Percentiles rank a stretch among this genome's conserved stretches.
Evolutionary conservation across 805 yeast species (phyloP).

Genomic region (Metschnikowia kunwiensis): DNA sequence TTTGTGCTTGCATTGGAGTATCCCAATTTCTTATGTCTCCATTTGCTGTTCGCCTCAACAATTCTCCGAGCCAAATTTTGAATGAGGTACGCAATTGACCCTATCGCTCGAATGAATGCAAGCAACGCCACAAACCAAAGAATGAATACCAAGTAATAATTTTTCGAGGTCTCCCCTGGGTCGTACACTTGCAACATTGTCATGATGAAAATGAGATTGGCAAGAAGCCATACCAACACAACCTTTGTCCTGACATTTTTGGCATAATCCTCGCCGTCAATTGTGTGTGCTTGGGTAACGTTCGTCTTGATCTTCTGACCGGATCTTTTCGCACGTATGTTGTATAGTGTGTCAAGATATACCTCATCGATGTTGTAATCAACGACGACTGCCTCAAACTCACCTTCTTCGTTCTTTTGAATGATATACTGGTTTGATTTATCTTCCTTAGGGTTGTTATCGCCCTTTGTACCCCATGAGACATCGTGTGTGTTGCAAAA

Average conservation of each 20-base stretch:
- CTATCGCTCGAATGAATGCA: conserved; percentile 77
- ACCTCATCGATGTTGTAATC: conserved; percentile 83
- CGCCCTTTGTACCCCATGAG: conserved; percentile 99
- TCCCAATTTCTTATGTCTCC: conserved; percentile 40
- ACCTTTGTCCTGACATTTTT: conserved; percentile 93
- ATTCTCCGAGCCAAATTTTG: conserved; percentile 35
- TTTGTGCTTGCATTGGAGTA: conserved; percentile 34
- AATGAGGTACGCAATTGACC: conserved; percentile 69
- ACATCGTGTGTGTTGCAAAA: conserved; percentile 98
- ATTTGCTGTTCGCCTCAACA: conserved; percentile 39
- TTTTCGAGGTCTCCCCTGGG: conserved; percentile 54
- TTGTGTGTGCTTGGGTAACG: conserved; percentile 21
- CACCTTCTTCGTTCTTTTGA: conserved; percentile 75
- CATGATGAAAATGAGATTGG: conserved; percentile 79
- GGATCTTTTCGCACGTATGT: conserved; percentile 67
- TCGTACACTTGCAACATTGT: conserved; percentile 80
- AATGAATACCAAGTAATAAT: conserved; percentile 77
- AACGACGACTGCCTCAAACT: conserved; percentile 72
- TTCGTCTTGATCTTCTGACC: conserved; percentile 43
- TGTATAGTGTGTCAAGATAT: conserved; percentile 70
- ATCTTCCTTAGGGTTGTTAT: conserved; percentile 60
- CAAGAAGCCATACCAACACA: conserved; percentile 90
- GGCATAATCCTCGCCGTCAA: conserved; percentile 77
- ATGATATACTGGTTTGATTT: conserved; percentile 80
- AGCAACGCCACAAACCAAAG: conserved; percentile 90